phyloP scores from a whole-genome alignment of 2,329 filamentous ascomycete species.

The Colletotrichum orchidophilum region DNA sequence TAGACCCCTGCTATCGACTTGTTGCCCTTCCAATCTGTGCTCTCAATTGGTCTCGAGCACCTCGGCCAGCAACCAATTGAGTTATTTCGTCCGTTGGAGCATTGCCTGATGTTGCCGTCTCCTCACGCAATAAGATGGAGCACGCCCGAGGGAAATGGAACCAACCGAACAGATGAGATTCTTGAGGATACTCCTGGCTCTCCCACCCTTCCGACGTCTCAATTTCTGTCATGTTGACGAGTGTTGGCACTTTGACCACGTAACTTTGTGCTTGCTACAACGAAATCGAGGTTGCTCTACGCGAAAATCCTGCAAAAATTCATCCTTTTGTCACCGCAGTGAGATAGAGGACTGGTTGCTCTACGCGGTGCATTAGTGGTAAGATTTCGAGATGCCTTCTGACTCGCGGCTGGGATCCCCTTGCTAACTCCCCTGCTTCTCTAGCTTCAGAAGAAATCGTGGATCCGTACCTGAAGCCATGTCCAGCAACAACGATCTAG shows the following conservation, averaged over 20 bases:
- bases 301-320: not conserved
- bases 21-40: slow-evolving; percentile 1
- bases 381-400: not conserved
- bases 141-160: not conserved
- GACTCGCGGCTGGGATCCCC: not conserved
- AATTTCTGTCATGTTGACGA: not conserved
- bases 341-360: not conserved
- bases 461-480: not conserved
- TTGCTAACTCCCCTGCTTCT: not conserved
- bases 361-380: not conserved
- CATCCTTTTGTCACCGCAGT: not conserved
- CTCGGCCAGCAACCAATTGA: slow-evolving; percentile 3
- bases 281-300: too few species aligned
- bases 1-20: not conserved
- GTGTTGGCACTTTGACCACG: not conserved
- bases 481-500: not conserved
- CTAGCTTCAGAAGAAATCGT: not conserved
- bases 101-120: slow-evolving; percentile 10
- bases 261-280: not conserved
- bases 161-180: not conserved
- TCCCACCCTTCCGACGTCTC: not conserved
- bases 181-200: not conserved
- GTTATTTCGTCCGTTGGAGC: not conserved
- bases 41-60: not conserved
- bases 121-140: not conserved